Evolutionary conservation across 1,139 yeast genomes (phyloP).

Genomic region (Zygoascus hellenicus): DNA sequence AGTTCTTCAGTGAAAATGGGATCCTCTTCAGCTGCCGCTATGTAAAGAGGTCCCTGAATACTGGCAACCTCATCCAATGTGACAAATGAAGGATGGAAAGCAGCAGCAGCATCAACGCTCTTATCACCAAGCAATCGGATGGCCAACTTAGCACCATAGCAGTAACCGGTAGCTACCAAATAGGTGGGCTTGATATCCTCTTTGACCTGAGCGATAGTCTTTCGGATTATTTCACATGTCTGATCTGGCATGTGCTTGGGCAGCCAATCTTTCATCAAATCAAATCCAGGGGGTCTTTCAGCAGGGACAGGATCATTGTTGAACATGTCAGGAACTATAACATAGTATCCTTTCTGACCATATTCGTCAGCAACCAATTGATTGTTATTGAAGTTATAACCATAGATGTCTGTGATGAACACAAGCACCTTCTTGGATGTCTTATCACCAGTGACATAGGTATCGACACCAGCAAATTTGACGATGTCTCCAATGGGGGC

Average conservation of each 20-base stretch:
- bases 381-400: slow-evolving; percentile 51
- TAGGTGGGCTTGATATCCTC: slow-evolving; percentile 45
- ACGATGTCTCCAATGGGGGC: slow-evolving; percentile 16
- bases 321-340: slow-evolving; percentile 68
- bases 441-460: slow-evolving; percentile 20
- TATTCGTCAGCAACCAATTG: slow-evolving; percentile 64
- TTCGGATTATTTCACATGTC: slow-evolving; percentile 40
- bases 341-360: slow-evolving; percentile 53
- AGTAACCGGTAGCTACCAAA: slow-evolving; percentile 65
- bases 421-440: slow-evolving; percentile 42
- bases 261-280: slow-evolving; percentile 45
- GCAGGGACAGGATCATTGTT: slow-evolving; percentile 44
- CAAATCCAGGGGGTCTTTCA: slow-evolving; percentile 29
- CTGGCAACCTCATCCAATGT: slow-evolving; percentile 55
- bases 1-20: slow-evolving; percentile 53
- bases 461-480: slow-evolving; percentile 17
- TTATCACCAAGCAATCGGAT: slow-evolving; percentile 47
- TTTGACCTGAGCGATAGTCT: slow-evolving; percentile 42
- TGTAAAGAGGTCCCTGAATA: slow-evolving; percentile 54
- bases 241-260: slow-evolving; percentile 45
- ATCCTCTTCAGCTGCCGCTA: slow-evolving; percentile 71
- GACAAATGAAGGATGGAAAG: slow-evolving; percentile 81
- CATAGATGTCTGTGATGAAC: slow-evolving; percentile 63
- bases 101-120: slow-evolving; percentile 52
- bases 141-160: slow-evolving; percentile 74